phyloP scores from a whole-genome alignment of 805 yeast species.

The Clavispora vitiphila region DNA sequence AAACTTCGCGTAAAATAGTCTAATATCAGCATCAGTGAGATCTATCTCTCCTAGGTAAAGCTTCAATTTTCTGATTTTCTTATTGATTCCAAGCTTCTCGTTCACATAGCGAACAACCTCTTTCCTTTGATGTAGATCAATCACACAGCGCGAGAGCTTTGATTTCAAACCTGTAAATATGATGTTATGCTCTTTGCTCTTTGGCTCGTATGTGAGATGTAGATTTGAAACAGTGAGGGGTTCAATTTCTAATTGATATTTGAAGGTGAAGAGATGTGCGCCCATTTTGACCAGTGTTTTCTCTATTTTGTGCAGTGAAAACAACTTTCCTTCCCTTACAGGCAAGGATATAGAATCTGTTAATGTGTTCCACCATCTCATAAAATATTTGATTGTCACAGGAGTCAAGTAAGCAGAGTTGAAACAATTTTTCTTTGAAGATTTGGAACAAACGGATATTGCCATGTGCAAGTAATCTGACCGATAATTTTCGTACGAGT shows the following conservation, averaged over 20 bases:
- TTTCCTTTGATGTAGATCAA: constrained; percentile 39
- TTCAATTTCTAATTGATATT: constrained; percentile 36
- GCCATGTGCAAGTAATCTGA: constrained; percentile 71
- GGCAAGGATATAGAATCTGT: constrained; percentile 31
- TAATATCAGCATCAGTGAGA: constrained; percentile 60
- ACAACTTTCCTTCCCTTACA: constrained; percentile 31
- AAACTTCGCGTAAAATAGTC: constrained; percentile 62
- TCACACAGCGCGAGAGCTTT: constrained; percentile 25
- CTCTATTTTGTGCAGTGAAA: constrained; percentile 14
- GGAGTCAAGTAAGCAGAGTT: constrained; percentile 39
- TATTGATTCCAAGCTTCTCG: constrained; percentile 31
- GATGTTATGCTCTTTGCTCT: constrained; percentile 19
- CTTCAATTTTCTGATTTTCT: constrained; percentile 46
- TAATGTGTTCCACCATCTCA: constrained; percentile 39
- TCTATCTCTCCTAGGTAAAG: constrained; percentile 68
- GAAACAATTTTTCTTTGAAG: constrained; percentile 24
- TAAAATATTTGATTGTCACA: constrained; percentile 32
- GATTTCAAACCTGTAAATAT: constrained; percentile 39
- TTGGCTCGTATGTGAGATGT: constrained; percentile 24
- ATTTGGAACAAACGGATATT: constrained; percentile 31
- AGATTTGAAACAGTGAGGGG: constrained; percentile 36
- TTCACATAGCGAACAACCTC: constrained; percentile 33
- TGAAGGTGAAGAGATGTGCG: constrained; percentile 35
- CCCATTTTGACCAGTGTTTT: constrained; percentile 32
- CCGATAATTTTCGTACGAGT: constrained; percentile 76